A percentile compares a stretch with the other conserved stretches of the same genome.
phyloP scores from a whole-genome alignment of 2,329 filamentous ascomycete genomes.

The Leptosphaerulina australis region DNA sequence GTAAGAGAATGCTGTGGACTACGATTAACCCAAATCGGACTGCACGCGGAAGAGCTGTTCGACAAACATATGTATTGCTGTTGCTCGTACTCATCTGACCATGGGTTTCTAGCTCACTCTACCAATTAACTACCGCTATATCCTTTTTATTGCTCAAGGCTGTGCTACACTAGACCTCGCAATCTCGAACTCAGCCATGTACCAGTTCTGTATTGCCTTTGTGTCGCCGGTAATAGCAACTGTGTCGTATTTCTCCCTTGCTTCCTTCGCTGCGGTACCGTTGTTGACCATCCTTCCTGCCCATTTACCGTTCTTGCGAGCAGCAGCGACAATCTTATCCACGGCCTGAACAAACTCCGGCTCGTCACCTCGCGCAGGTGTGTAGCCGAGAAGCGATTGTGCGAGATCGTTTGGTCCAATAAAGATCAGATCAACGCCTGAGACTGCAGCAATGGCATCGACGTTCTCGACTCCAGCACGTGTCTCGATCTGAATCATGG shows the following conservation, averaged over 20 bases:
- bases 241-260: slow-evolving; percentile 50
- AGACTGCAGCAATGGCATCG: slow-evolving; percentile 65
- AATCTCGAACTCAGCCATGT: slow-evolving; percentile 39
- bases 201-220: slow-evolving; percentile 59
- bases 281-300: slow-evolving; percentile 61
- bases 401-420: slow-evolving; percentile 71
- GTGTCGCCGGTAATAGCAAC: slow-evolving; percentile 56
- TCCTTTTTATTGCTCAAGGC: neutral
- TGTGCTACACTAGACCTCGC: slow-evolving; percentile 17
- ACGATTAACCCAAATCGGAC: too few relatives aligned
- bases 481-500: slow-evolving; percentile 73
- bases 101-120: neutral
- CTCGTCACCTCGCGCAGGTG: slow-evolving; percentile 60
- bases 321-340: slow-evolving; percentile 56
- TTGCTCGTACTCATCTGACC: slow-evolving; percentile 2
- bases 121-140: neutral
- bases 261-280: slow-evolving; percentile 48
- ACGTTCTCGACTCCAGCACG: slow-evolving; percentile 65
- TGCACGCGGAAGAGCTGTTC: neutral
- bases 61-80: slow-evolving; percentile 1
- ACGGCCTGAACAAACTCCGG: slow-evolving; percentile 66
- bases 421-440: slow-evolving; percentile 68
- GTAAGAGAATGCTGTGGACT: neutral
- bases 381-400: slow-evolving; percentile 60
- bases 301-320: slow-evolving; percentile 68